Conservation (phyloP, 1,139 yeast genomes). For the Debaryomyces sp. region DNA sequence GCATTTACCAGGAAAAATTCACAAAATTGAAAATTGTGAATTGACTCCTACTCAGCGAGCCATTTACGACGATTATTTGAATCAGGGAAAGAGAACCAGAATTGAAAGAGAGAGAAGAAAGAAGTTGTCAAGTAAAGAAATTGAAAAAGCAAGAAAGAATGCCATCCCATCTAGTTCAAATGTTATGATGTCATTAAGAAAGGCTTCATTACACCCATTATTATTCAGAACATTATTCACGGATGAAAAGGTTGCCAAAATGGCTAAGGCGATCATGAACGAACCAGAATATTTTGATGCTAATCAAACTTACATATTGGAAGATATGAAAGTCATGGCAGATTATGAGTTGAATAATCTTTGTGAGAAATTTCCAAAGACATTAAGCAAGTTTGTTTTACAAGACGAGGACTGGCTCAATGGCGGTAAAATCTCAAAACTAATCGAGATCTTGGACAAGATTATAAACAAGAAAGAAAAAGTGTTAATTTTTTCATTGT, state of each 20-base stretch:
- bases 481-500: slow-evolving; percentile 82
- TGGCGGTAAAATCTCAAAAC: slow-evolving; percentile 73
- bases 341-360: slow-evolving; percentile 83
- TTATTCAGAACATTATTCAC: slow-evolving; percentile 63
- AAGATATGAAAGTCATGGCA: slow-evolving; percentile 96
- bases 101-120: slow-evolving; percentile 54
- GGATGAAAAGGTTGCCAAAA: slow-evolving; percentile 55
- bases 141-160: slow-evolving; percentile 36
- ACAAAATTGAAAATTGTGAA: slow-evolving; percentile 64
- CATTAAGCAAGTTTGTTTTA: slow-evolving; percentile 58
- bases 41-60: slow-evolving; percentile 57
- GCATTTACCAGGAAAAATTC: slow-evolving; percentile 80
- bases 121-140: slow-evolving; percentile 40
- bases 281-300: slow-evolving; percentile 83
- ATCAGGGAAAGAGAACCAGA: slow-evolving; percentile 46
- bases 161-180: slow-evolving; percentile 50
- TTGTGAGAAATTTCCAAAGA: slow-evolving; percentile 71
- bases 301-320: slow-evolving; percentile 71
- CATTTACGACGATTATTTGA: slow-evolving; percentile 64
- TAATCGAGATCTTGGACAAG: slow-evolving; percentile 60
- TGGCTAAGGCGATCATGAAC: slow-evolving; percentile 78
- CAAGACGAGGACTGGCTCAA: slow-evolving; percentile 62
- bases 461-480: slow-evolving; percentile 68
- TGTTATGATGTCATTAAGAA: slow-evolving; percentile 69
- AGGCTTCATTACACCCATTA: slow-evolving; percentile 76